Evolutionary conservation across 345 rosid genomes (phyloP).

Genomic region (Pelargonium nanum): DNA sequence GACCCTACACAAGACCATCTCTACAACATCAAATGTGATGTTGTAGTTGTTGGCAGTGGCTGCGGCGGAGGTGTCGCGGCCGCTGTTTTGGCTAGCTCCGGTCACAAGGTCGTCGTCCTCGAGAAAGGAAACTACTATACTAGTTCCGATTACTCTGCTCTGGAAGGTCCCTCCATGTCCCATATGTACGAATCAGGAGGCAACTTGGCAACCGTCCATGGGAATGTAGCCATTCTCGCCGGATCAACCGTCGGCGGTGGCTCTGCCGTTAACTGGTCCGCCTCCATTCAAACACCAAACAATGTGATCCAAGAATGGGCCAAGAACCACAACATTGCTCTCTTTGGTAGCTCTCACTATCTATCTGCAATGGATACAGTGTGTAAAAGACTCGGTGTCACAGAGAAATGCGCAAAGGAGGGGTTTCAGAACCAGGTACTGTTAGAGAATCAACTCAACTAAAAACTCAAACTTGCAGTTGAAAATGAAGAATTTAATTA

Average conservation of each 20-base stretch:
- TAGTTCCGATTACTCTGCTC: constrained; percentile 37
- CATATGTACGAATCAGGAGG: constrained; percentile 67
- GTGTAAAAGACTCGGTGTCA: constrained; percentile 61
- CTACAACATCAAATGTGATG: constrained; percentile 48
- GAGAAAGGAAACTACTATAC: constrained; percentile 79
- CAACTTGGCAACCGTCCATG: constrained; percentile 30
- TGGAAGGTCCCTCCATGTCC: constrained; percentile 51
- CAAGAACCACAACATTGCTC: constrained; percentile 27
- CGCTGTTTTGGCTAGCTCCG: constrained; percentile 63
- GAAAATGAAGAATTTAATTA: too few species aligned
- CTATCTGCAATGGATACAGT: constrained; percentile 57
- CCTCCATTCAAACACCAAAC: constrained; percentile 60
- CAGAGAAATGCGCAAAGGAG: constrained; percentile 41
- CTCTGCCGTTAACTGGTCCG: constrained; percentile 87
- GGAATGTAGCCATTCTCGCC: constrained; percentile 34
- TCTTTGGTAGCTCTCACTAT: constrained; percentile 44
- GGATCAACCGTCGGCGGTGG: constrained; percentile 89
- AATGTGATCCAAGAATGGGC: constrained; percentile 67
- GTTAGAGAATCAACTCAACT: too few species aligned
- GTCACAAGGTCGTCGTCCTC: constrained; percentile 63
- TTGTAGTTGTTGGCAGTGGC: constrained; percentile 76
- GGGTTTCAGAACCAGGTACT: constrained; percentile 72
- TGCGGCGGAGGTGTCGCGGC: constrained; percentile 77
- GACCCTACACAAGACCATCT: not conserved
- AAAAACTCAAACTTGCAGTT: too few species aligned